Conservation (phyloP, 140 eudicot genomes). For the Anethum foeniculum region DNA sequence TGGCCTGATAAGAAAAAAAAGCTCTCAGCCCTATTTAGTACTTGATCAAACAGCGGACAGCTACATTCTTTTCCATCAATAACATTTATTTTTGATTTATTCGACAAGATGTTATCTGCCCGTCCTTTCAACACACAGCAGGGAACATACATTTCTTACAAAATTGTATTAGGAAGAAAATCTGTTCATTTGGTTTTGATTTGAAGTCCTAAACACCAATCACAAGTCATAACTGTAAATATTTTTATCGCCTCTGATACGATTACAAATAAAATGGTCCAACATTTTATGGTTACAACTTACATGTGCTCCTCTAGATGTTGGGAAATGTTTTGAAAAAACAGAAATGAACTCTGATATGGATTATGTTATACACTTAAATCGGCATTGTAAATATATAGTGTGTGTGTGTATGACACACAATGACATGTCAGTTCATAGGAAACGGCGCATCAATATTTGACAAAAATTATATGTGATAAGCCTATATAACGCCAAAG, state of each 20-base stretch:
- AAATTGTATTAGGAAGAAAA: not conserved
- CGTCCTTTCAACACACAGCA: not conserved
- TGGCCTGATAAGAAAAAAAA: not conserved
- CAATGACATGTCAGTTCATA: not conserved
- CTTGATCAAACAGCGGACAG: not conserved
- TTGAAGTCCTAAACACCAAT: not conserved
- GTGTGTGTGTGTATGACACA: not conserved
- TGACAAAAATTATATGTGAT: not conserved
- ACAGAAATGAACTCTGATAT: not conserved
- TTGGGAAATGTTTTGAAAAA: not conserved
- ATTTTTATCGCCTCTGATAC: not conserved
- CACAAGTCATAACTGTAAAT: not conserved
- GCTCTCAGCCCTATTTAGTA: not conserved
- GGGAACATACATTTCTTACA: not conserved
- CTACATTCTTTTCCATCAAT: not conserved
- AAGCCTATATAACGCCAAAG: not conserved
- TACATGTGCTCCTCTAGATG: not conserved
- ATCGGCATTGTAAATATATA: not conserved
- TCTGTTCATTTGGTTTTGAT: not conserved
- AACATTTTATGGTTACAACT: not conserved
- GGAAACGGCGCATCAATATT: not conserved
- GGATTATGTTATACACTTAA: not conserved
- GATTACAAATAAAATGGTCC: not conserved
- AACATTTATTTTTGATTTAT: not conserved
- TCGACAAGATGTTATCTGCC: not conserved